Base-by-base conservation (phyloP, 78 protist species). In the Tieghemostelium lacteum region DNA sequence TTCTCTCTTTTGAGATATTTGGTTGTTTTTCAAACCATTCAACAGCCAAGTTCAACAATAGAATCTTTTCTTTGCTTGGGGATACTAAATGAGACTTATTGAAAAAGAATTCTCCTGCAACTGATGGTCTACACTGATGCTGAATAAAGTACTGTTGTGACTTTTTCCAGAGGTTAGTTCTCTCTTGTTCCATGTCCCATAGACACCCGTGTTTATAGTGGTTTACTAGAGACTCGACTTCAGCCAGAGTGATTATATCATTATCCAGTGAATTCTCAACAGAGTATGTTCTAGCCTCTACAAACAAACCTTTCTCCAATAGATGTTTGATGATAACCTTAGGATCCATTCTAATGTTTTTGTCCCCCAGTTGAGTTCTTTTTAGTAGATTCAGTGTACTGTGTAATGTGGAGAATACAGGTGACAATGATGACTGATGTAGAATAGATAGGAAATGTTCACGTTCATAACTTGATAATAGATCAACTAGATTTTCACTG, bases 111-210 rank as follows among this genome's bases (percentile, higher is more conserved):
- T 83, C 64, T 33, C 78, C 91, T 0, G 91, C 91, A 2, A 83
- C 75, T 5, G 55, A 61, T 0, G 91, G 91, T 26, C 57, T 62
- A 39, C 72, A 69, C 29, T 69, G 73, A 58, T 83, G 78, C 17
- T 67, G 54, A 31, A 40, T 29, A 52, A 83, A 83, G 54, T 83
- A 83, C 12, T 83, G 91, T 58, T 83, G 91, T 58, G 65, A 83
- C 33, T 83, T 83, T 61, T 83, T 83, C 91, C 91, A 83, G 39
- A 83, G 91, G 36, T 83, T 83, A n/a, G 69, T 83, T 57, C 91
- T 73, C 45, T 83, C 91, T n/a, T 67, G 78, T 31, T 83, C 91
- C 0, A 83, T 37, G 33, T 83, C 91, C 91, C 91, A 83, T 5
- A 83, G 63, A 57, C 91, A 83, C 17, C 91, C 91, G 20, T 83